Conservation (phyloP, 129 eudicot genomes). For the Glebionis coronaria region DNA sequence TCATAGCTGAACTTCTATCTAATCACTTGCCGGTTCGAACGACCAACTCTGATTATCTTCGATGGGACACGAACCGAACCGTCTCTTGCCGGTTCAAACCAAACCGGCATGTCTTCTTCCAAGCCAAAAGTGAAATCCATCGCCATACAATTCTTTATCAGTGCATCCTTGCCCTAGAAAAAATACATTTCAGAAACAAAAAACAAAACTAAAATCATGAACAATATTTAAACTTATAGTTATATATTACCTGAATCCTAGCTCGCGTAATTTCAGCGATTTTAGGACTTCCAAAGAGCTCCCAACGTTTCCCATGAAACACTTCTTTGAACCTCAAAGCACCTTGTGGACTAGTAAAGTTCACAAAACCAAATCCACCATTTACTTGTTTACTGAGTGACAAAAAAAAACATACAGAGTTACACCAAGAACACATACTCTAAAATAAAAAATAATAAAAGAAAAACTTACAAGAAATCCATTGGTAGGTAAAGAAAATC, state of each 20-base stretch:
- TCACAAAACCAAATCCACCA: conserved; percentile 78
- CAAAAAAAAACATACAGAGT: background rate
- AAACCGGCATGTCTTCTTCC: conserved; percentile 52
- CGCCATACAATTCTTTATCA: conserved; percentile 34
- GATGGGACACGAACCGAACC: no score
- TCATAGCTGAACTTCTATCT: no score
- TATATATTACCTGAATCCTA: conserved; percentile 74
- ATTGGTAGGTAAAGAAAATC: conserved; percentile 76
- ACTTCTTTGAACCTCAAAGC: conserved; percentile 34
- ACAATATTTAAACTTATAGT: background rate
- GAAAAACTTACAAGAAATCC: conserved; percentile 51
- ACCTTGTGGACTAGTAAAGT: conserved; percentile 49
- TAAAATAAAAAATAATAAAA: background rate
- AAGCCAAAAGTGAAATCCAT: conserved; percentile 36
- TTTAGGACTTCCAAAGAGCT: conserved; percentile 23
- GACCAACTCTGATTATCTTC: no score
- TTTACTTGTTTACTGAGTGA: conserved; percentile 27
- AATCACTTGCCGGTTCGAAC: no score
- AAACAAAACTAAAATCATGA: background rate
- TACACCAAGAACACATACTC: conserved; percentile 6
- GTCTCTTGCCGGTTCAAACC: conserved; percentile 36
- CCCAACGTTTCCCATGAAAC: conserved; percentile 38
- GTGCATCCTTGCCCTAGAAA: conserved; percentile 48
- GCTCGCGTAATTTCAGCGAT: conserved; percentile 48
- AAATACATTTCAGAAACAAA: background rate